Conservation (phyloP, 2,329 filamentous ascomycete genomes). For the Fusarium citri region DNA sequence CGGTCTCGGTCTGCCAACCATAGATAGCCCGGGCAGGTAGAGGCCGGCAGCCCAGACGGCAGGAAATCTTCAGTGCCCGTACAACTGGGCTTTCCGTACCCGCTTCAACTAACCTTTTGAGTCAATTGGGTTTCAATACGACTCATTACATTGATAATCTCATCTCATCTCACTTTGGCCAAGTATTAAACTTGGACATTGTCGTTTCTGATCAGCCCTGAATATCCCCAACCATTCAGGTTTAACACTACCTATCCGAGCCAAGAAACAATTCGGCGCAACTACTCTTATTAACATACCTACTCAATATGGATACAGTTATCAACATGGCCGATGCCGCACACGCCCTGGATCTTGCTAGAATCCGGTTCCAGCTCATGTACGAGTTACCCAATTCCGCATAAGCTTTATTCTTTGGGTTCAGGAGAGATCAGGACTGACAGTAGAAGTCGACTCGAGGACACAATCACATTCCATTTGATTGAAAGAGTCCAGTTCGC, state of each 20-base stretch:
- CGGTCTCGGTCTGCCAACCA: slow-evolving; percentile 1
- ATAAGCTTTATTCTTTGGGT: not conserved
- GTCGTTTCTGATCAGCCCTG: not conserved
- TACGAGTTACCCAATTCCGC: slow-evolving; percentile 56
- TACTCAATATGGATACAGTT: slow-evolving; percentile 79
- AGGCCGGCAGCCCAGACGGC: not conserved
- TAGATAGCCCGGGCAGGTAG: not conserved
- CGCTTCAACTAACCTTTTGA: slow-evolving; percentile 16
- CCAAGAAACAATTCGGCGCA: not conserved
- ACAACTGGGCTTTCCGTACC: slow-evolving; percentile 8
- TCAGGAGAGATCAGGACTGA: slow-evolving; percentile 16
- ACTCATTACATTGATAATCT: slow-evolving; percentile 10
- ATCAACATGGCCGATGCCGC: slow-evolving; percentile 88
- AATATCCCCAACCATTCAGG: not conserved
- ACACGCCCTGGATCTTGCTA: slow-evolving; percentile 87
- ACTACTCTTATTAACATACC: slow-evolving; percentile 9
- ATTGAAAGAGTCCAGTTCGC: slow-evolving; percentile 99
- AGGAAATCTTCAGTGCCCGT: not conserved
- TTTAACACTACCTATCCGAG: not conserved
- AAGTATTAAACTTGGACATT: not conserved
- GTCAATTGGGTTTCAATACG: slow-evolving; percentile 18
- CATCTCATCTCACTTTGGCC: not conserved
- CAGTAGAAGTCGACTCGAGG: slow-evolving; percentile 84
- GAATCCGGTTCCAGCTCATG: slow-evolving; percentile 96
- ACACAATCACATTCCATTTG: slow-evolving; percentile 96